Evolutionary conservation across 805 yeast genomes (phyloP).

Genomic region (Isabelozyma heimii): DNA sequence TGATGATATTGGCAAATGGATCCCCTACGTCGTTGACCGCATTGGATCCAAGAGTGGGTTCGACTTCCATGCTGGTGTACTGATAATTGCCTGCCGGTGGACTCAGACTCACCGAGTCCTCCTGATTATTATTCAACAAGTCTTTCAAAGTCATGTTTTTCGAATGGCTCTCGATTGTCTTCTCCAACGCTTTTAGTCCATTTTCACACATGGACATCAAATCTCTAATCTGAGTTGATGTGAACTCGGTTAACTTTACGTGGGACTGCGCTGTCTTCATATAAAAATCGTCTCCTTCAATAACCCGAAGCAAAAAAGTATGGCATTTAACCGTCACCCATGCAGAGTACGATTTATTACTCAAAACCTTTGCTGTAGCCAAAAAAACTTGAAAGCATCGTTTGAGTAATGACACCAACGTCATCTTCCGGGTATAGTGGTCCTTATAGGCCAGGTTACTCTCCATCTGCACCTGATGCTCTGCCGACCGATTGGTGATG

Average conservation of each 20-base stretch:
- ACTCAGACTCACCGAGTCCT: too few species aligned
- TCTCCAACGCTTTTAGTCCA: not conserved
- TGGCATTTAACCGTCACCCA: slow-evolving; percentile 59
- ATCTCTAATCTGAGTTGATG: not conserved
- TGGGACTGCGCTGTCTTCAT: not conserved
- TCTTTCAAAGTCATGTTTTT: not conserved
- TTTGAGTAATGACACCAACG: slow-evolving; percentile 2
- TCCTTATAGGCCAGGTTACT: slow-evolving; percentile 2
- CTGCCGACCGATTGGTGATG: not conserved
- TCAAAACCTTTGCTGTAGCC: slow-evolving; percentile 31
- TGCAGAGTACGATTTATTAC: slow-evolving; percentile 55
- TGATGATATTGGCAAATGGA: not conserved
- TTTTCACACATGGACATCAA: not conserved
- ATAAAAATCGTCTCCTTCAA: slow-evolving; percentile 25
- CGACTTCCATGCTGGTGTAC: too few species aligned
- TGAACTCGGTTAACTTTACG: not conserved
- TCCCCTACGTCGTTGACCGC: not conserved
- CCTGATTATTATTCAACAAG: not conserved
- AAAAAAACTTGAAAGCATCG: slow-evolving; percentile 6
- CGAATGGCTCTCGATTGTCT: not conserved
- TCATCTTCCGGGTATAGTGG: not conserved
- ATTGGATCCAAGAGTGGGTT: too few species aligned
- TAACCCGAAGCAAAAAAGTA: slow-evolving; percentile 29
- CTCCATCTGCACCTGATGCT: slow-evolving; percentile 1
- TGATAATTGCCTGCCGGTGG: too few species aligned